Percentiles rank a stretch among this genome's conserved stretches.
Conservation (phyloP, 306 rosid genomes). For the Glycine latifolia region DNA sequence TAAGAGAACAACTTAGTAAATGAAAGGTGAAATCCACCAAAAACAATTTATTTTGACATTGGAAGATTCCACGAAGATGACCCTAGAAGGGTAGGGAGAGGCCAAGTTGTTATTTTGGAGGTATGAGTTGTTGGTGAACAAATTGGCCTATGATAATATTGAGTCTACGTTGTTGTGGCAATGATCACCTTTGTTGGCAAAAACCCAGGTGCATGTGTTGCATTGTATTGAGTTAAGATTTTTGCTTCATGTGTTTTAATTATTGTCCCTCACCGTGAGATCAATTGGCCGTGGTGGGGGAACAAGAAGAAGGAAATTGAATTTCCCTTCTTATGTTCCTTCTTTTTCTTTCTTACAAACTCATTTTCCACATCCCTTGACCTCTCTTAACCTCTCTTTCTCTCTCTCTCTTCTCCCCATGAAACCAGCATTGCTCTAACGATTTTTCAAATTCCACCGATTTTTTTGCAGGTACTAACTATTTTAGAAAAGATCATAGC, state of each 20-base stretch:
- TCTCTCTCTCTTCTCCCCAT: slow-evolving; percentile 45
- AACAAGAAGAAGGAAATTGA: slow-evolving; percentile 52
- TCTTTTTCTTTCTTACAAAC: slow-evolving; percentile 38
- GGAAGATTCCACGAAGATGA: slow-evolving; percentile 26
- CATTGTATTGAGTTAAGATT: no score
- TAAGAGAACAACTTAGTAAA: no score
- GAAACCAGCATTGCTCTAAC: slow-evolving; percentile 51
- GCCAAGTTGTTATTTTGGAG: slow-evolving; percentile 30
- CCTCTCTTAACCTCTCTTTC: slow-evolving; percentile 38
- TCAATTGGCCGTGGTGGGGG: slow-evolving; percentile 37
- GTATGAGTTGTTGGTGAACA: slow-evolving; percentile 23
- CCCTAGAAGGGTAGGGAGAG: slow-evolving; percentile 52
- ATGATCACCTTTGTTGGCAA: no score
- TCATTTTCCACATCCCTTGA: slow-evolving; percentile 24
- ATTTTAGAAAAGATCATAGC: slow-evolving; percentile 32
- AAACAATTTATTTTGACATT: no score
- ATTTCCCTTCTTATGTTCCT: slow-evolving; percentile 45
- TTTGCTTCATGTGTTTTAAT: no score
- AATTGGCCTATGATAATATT: background rate
- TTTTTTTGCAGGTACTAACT: slow-evolving; percentile 51
- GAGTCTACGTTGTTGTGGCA: no score
- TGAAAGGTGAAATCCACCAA: no score
- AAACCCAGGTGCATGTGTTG: slow-evolving; percentile 27
- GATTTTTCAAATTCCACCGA: slow-evolving; percentile 42
- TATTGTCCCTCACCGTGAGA: slow-evolving; percentile 48